phyloP scores from a whole-genome alignment of 2,329 filamentous ascomycete species.

The Stylonectria norvegica region DNA sequence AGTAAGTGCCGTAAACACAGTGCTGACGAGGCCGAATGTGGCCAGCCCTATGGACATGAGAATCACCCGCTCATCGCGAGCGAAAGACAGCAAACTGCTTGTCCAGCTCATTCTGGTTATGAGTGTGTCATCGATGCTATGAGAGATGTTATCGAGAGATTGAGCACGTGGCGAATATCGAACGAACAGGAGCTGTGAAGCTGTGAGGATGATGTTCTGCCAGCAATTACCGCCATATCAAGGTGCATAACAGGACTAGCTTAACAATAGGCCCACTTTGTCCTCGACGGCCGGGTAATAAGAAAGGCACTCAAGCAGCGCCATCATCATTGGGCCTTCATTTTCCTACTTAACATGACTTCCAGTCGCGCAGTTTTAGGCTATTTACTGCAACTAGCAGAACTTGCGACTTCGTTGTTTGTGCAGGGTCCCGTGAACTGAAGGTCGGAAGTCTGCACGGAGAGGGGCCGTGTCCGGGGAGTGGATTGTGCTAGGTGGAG shows the following conservation, averaged over 20 bases:
- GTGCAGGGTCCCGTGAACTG: too few species aligned
- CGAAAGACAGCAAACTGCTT: constrained; percentile 27
- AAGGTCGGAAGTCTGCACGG: too few species aligned
- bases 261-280: too few species aligned
- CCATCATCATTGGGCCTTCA: too few species aligned
- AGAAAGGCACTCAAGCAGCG: too few species aligned
- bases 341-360: too few species aligned
- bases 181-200: constrained; percentile 5
- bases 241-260: background rate
- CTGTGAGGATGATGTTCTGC: constrained; percentile 19
- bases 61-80: constrained; percentile 52
- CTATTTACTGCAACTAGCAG: too few species aligned
- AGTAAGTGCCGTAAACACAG: constrained; percentile 56
- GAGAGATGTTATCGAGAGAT: background rate
- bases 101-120: constrained; percentile 39
- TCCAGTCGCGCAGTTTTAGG: too few species aligned
- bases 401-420: too few species aligned
- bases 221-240: constrained; percentile 2
- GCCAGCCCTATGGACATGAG: constrained; percentile 54
- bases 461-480: too few species aligned
- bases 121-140: constrained; percentile 1
- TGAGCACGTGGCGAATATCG: background rate
- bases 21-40: constrained; percentile 54
- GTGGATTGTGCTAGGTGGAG: too few species aligned
- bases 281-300: too few species aligned